These are phyloP conservation scores for Botrytis medusae DNA, from an alignment of 2,329 filamentous ascomycete genomes.

Conservation along the genomic window DNA sequence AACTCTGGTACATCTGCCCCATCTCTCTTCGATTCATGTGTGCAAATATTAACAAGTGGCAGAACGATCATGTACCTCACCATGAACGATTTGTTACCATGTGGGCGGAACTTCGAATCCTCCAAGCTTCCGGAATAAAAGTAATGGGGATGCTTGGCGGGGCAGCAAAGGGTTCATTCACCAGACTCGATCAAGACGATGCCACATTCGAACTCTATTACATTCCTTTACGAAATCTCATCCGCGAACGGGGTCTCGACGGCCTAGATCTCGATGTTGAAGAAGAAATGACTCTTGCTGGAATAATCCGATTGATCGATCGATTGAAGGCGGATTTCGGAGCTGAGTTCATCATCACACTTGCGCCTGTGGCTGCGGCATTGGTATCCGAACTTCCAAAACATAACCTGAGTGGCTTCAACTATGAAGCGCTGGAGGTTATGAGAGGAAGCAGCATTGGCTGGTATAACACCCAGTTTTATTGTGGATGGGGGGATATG, in stretches of 20 bases:
- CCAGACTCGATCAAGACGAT: slow-evolving; percentile 55
- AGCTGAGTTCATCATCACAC: slow-evolving; percentile 68
- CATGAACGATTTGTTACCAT: slow-evolving; percentile 66
- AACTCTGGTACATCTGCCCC: slow-evolving; percentile 54
- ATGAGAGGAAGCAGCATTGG: slow-evolving; percentile 64
- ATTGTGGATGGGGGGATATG: slow-evolving; percentile 70
- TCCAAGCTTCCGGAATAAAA: slow-evolving; percentile 74
- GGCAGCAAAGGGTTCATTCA: slow-evolving; percentile 73
- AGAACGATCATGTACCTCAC: slow-evolving; percentile 78
- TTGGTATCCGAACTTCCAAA: slow-evolving; percentile 55
- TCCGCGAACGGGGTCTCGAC: slow-evolving; percentile 61
- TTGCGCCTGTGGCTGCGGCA: slow-evolving; percentile 80
- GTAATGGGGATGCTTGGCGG: slow-evolving; percentile 87
- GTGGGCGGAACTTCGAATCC: slow-evolving; percentile 72
- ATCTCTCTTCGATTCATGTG: slow-evolving; percentile 61
- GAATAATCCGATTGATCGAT: slow-evolving; percentile 66
- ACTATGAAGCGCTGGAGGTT: slow-evolving; percentile 72
- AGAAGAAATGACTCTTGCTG: slow-evolving; percentile 67
- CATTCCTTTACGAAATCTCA: slow-evolving; percentile 61
- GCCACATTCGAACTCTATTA: slow-evolving; percentile 74
- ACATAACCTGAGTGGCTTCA: slow-evolving; percentile 77
- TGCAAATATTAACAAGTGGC: slow-evolving; percentile 56
- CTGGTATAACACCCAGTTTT: slow-evolving; percentile 93
- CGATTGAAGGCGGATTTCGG: slow-evolving; percentile 69
- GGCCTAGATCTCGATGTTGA: slow-evolving; percentile 80